Percentiles rank a stretch among this genome's conserved stretches.
phyloP scores from a whole-genome alignment of 2,329 filamentous ascomycete genomes.

The Coniella vitis region DNA sequence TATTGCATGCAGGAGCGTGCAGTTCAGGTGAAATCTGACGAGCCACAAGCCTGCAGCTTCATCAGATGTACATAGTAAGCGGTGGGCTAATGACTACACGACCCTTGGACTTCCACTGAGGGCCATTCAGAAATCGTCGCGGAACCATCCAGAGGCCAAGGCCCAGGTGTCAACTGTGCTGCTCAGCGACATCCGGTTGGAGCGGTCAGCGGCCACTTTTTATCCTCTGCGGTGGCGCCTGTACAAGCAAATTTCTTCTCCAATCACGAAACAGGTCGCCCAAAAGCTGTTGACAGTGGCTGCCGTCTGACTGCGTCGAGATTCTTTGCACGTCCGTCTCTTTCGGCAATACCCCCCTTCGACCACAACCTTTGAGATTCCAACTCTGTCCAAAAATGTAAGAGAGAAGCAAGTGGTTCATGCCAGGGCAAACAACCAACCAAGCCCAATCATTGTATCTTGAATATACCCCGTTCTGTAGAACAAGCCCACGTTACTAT shows the following conservation, averaged over 20 bases:
- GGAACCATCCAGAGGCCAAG: neutral
- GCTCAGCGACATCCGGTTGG: constrained; percentile 7
- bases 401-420: too few relatives aligned
- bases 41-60: constrained; percentile 10
- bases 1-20: constrained; percentile 12
- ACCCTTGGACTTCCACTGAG: too few relatives aligned
- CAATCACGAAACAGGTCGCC: constrained; percentile 13
- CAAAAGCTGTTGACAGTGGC: constrained; percentile 12
- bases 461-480: too few relatives aligned
- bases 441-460: too few relatives aligned
- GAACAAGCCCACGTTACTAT: too few relatives aligned
- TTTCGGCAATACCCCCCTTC: too few relatives aligned
- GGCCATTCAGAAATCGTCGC: too few relatives aligned
- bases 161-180: neutral
- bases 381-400: too few relatives aligned
- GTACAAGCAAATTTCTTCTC: constrained; percentile 4
- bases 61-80: too few relatives aligned
- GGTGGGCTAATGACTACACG: neutral
- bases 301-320: constrained; percentile 13
- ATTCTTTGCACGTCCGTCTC: neutral
- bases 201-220: constrained; percentile 14
- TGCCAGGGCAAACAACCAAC: too few relatives aligned
- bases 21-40: constrained; percentile 15
- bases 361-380: too few relatives aligned
- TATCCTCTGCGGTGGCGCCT: constrained; percentile 15